Evolutionary conservation across 345 rosid species (phyloP).

Genomic region (Lumnitzera littorea): DNA sequence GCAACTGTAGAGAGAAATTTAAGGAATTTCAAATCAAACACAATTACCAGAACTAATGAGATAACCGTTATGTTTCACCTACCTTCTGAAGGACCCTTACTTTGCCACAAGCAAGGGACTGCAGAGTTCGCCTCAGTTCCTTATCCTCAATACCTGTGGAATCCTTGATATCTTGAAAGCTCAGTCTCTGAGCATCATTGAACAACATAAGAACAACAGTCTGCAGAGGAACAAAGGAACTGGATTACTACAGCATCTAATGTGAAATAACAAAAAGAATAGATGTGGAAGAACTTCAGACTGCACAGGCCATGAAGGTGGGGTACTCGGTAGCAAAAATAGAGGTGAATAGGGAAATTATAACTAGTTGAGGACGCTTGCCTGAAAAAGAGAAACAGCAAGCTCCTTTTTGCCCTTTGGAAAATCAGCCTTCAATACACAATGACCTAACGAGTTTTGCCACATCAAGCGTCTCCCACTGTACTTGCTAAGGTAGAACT

Average conservation of each 20-base stretch:
- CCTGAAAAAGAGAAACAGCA: slow-evolving; percentile 97
- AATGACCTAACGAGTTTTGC: slow-evolving; percentile 95
- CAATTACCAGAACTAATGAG: background rate
- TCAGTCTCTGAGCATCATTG: slow-evolving; percentile 86
- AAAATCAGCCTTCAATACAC: slow-evolving; percentile 90
- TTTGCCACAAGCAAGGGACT: slow-evolving; percentile 98
- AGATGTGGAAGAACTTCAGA: slow-evolving; percentile 2
- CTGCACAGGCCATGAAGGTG: too few species aligned
- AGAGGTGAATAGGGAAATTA: too few species aligned
- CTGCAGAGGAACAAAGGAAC: slow-evolving; percentile 27
- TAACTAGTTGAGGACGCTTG: slow-evolving; percentile 16
- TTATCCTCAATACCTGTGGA: slow-evolving; percentile 92
- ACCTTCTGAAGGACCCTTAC: slow-evolving; percentile 93
- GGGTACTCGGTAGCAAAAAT: too few species aligned
- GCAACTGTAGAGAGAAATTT: slow-evolving; percentile 38
- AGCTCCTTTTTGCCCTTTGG: slow-evolving; percentile 91
- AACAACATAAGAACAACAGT: slow-evolving; percentile 96
- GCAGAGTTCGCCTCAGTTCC: slow-evolving; percentile 87
- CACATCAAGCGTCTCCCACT: slow-evolving; percentile 98
- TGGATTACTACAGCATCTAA: background rate
- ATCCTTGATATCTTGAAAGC: slow-evolving; percentile 87
- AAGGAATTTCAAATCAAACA: background rate
- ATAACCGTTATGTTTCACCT: slow-evolving; percentile 1
- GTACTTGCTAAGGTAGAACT: slow-evolving; percentile 92
- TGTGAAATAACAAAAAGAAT: background rate